Conservation (phyloP, 345 rosid genomes). For the Anacardium occidentale region DNA sequence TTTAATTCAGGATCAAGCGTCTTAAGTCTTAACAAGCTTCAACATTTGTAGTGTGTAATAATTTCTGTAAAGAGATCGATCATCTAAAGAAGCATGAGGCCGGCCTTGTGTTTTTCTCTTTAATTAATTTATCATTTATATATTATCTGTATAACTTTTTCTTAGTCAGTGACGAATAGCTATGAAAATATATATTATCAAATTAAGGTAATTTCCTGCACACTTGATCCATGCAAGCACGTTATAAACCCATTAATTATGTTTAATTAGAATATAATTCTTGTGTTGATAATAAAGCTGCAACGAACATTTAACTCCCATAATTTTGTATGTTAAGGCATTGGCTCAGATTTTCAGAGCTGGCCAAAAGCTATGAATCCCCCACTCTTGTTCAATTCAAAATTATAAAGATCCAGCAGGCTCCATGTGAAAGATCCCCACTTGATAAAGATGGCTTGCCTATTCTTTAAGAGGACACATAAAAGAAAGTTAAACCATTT, state of each 20-base stretch:
- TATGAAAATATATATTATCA: background rate
- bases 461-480: background rate
- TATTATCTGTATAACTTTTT: too few relatives aligned
- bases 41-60: too few relatives aligned
- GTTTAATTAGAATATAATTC: background rate
- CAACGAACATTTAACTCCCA: slow-evolving; percentile 17
- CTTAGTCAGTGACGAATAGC: too few relatives aligned
- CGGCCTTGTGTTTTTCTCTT: slow-evolving; percentile 21
- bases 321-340: background rate
- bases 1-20: too few relatives aligned
- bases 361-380: background rate
- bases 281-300: slow-evolving; percentile 1
- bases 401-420: background rate
- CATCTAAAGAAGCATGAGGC: slow-evolving; percentile 32
- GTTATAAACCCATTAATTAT: background rate
- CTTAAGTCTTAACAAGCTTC: too few relatives aligned
- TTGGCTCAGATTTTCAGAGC: background rate
- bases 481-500: background rate
- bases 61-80: too few relatives aligned
- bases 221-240: background rate
- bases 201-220: background rate
- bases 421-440: slow-evolving; percentile 21
- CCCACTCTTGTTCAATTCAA: background rate
- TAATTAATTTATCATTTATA: background rate
- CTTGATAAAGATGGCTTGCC: background rate